phyloP scores from a whole-genome alignment of 2,329 filamentous ascomycete genomes.

The Mycosphaerella sp. region DNA sequence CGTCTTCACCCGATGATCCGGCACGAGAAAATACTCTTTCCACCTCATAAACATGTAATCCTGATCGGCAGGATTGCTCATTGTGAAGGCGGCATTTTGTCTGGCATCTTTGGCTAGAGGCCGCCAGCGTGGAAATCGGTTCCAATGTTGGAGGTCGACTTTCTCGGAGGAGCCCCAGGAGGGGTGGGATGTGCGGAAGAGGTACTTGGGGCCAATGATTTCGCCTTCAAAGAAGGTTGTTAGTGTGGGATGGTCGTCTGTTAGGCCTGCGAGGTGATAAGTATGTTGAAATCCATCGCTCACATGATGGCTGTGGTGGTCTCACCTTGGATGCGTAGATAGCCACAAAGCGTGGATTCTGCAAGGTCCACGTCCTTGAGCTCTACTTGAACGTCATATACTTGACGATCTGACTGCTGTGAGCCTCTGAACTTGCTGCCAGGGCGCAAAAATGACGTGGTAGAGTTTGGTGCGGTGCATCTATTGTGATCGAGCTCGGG shows the following conservation, averaged over 20 bases:
- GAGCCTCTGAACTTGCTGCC: slow-evolving; percentile 86
- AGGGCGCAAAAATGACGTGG: slow-evolving; percentile 77
- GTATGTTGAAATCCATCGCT: neutral
- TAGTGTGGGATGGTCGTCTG: slow-evolving; percentile 91
- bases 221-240: slow-evolving; percentile 98
- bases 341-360: slow-evolving; percentile 91
- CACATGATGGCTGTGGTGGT: neutral
- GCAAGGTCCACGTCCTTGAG: slow-evolving; percentile 94
- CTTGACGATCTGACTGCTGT: slow-evolving; percentile 85
- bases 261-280: slow-evolving; percentile 58
- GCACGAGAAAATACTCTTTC: slow-evolving; percentile 98
- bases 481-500: slow-evolving; percentile 25
- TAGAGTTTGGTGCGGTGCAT: slow-evolving; percentile 63
- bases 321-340: slow-evolving; percentile 87
- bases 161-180: slow-evolving; percentile 90
- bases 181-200: slow-evolving; percentile 83
- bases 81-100: slow-evolving; percentile 49
- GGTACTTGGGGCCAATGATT: slow-evolving; percentile 91
- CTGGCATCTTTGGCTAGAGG: slow-evolving; percentile 63
- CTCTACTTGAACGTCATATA: slow-evolving; percentile 94
- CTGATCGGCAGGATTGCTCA: slow-evolving; percentile 65
- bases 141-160: slow-evolving; percentile 89
- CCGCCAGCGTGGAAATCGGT: slow-evolving; percentile 78
- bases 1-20: slow-evolving; percentile 83
- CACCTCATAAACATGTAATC: slow-evolving; percentile 98